Evolutionary conservation across 169 alveolate genomes (phyloP), one percentile per base, ranked within the genome.

Genomic region (Cystoisospora suis): DNA sequence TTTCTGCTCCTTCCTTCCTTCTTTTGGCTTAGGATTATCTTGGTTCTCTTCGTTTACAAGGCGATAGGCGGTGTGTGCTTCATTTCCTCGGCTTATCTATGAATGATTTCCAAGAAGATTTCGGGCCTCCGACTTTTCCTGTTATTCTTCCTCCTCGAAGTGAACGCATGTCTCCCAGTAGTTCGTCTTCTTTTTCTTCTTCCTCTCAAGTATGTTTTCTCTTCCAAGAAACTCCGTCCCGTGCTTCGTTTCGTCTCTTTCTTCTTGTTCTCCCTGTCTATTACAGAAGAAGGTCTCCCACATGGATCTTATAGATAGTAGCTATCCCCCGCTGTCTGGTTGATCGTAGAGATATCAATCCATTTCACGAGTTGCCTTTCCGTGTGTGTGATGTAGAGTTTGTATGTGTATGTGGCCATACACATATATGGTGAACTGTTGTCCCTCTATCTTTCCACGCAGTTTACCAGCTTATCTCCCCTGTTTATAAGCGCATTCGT

Each of bases 21-120:
- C 15, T 15, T 32, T 27, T 44, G 77, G 5, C 53, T 1, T 53
- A 88, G 92, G 92, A 88, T 38, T 88, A 70, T 34, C 87, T 88
- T 70, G 92, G 92, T 17, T 86, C 92, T 9, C 83, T 88, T 53
- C 70, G 92, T 42, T 85, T 88, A 42, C 92, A 88, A 49, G 92
- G 87, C 4, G 89, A 88, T 38, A 23, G 92, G 42, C 92, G 92
- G 44, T 59, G 65, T 69, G 88, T 79, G 44, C 40, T 88, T 88
- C 88, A 88, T 58, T 49, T 88, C 34, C 75, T 88, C 20, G 92
- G 88, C 32, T 70, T 88, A 59, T 86, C 81, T 70, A 77, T 32
- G n/a, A 69, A 77, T 47, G 92, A 88, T 32, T 40, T 88, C 79
- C 92, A 88, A 72, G 47, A 83, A 47, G 36, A 56, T 32, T 81